These are phyloP conservation scores for Leccinum broughii DNA, from an alignment of 768 basidiomycete genomes.

Conservation along the genomic window DNA sequence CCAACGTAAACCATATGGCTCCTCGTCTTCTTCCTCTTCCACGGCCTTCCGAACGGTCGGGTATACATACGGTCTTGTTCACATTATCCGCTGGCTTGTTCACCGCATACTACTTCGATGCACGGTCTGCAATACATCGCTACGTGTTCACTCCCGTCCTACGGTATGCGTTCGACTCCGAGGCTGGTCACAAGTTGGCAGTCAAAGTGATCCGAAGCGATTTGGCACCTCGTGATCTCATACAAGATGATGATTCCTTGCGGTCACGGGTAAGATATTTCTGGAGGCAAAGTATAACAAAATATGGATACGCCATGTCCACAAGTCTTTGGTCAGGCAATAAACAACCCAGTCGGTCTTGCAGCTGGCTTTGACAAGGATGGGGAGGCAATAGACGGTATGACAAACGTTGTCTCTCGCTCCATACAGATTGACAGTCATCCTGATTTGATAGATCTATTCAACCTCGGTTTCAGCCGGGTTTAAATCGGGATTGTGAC, in stretches of 20 bases:
- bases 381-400: slow-evolving; percentile 92
- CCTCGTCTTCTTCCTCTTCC: slow-evolving; percentile 21
- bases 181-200: slow-evolving; percentile 83
- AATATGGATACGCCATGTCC: slow-evolving; percentile 1
- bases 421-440: not conserved
- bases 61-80: no score
- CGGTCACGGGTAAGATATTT: slow-evolving; percentile 54
- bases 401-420: slow-evolving; percentile 10
- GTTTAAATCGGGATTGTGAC: slow-evolving; percentile 98
- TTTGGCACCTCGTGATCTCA: slow-evolving; percentile 73
- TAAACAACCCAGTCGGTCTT: slow-evolving; percentile 86
- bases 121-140: no score
- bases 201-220: slow-evolving; percentile 75
- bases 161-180: slow-evolving; percentile 72
- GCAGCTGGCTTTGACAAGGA: slow-evolving; percentile 99
- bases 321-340: slow-evolving; percentile 77
- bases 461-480: slow-evolving; percentile 96
- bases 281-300: not conserved
- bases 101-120: no score
- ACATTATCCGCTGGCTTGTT: no score
- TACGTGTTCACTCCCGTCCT: slow-evolving; percentile 57
- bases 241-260: slow-evolving; percentile 67
- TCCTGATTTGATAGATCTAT: slow-evolving; percentile 57
- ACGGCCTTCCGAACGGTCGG: slow-evolving; percentile 37
- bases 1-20: slow-evolving; percentile 15